These are phyloP conservation scores for Marvania coccoides DNA, from an alignment of 139 green algal species.

Conservation along the genomic window DNA sequence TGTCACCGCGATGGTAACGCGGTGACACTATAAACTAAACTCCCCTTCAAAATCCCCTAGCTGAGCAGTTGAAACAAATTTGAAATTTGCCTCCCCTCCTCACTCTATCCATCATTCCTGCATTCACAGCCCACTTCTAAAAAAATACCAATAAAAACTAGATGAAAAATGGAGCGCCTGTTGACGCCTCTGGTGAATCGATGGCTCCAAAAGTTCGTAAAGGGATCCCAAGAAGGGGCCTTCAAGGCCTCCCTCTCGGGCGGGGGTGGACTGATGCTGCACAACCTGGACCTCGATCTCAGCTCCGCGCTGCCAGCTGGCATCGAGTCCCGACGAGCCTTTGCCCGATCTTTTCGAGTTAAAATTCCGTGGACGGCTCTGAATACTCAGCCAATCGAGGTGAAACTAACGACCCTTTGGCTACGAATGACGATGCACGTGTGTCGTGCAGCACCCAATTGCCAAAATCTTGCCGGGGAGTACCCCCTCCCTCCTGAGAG, in stretches of 20 bases:
- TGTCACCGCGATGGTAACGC: too few relatives aligned
- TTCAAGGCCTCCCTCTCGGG: background rate
- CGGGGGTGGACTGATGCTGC: background rate
- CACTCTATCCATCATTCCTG: too few relatives aligned
- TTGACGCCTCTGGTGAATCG: background rate
- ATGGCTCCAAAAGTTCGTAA: background rate
- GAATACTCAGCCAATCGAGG: slow-evolving; percentile 41
- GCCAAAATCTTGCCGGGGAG: too few relatives aligned
- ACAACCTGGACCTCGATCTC: background rate
- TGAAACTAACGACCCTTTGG: background rate
- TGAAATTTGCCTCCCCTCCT: too few relatives aligned
- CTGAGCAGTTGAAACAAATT: too few relatives aligned
- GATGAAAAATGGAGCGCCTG: background rate
- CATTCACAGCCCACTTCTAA: too few relatives aligned
- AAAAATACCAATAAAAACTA: background rate
- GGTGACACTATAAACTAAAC: too few relatives aligned
- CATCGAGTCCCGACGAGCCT: background rate
- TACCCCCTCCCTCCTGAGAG: background rate
- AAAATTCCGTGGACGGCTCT: slow-evolving; percentile 44
- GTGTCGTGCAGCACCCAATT: too few relatives aligned
- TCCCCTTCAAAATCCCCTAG: too few relatives aligned
- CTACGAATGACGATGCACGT: background rate
- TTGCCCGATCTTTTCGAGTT: background rate
- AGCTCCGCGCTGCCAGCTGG: background rate
- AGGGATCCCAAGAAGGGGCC: background rate